Percentiles rank a stretch among this genome's conserved stretches.
Conservation (phyloP, 2,329 filamentous ascomycete genomes). For the Sporothrix humicola region DNA sequence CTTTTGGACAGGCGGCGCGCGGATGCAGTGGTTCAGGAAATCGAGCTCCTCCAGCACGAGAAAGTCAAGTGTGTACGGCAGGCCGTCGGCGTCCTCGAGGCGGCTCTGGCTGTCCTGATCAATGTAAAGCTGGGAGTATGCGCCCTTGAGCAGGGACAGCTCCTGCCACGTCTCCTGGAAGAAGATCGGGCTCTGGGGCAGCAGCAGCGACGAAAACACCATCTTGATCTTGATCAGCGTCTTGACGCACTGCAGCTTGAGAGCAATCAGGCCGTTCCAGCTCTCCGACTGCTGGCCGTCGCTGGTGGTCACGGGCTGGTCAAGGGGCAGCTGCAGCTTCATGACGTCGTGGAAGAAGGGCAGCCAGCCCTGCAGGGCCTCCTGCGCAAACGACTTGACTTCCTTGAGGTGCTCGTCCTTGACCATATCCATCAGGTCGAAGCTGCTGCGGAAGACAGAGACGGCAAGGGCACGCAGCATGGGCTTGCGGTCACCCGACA, state of each 20-base stretch:
- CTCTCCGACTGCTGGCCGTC: constrained; percentile 62
- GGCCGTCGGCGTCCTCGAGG: constrained; percentile 83
- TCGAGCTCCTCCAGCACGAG: constrained; percentile 93
- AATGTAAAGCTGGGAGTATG: constrained; percentile 85
- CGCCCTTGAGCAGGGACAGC: constrained; percentile 71
- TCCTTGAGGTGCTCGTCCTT: constrained; percentile 88
- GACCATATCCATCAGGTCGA: constrained; percentile 95
- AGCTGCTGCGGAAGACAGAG: constrained; percentile 87
- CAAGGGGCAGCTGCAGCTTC: constrained; percentile 75
- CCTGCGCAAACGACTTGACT: constrained; percentile 87
- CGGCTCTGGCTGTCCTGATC: constrained; percentile 83
- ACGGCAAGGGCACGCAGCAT: constrained; percentile 83
- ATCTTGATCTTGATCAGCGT: constrained; percentile 86
- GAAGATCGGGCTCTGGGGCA: constrained; percentile 79
- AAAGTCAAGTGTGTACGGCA: constrained; percentile 96
- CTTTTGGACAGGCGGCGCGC: constrained; percentile 84
- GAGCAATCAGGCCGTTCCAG: constrained; percentile 81
- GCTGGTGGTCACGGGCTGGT: constrained; percentile 53
- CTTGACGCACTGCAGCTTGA: constrained; percentile 95
- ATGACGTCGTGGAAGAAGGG: constrained; percentile 85
- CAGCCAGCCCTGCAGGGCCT: constrained; percentile 81
- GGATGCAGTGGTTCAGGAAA: constrained; percentile 88
- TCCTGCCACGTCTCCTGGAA: constrained; percentile 93
- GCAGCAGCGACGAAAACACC: constrained; percentile 81
- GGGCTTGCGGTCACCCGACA: constrained; percentile 74